Conservation (phyloP, 345 rosid genomes). For the Eucalyptus sp. region DNA sequence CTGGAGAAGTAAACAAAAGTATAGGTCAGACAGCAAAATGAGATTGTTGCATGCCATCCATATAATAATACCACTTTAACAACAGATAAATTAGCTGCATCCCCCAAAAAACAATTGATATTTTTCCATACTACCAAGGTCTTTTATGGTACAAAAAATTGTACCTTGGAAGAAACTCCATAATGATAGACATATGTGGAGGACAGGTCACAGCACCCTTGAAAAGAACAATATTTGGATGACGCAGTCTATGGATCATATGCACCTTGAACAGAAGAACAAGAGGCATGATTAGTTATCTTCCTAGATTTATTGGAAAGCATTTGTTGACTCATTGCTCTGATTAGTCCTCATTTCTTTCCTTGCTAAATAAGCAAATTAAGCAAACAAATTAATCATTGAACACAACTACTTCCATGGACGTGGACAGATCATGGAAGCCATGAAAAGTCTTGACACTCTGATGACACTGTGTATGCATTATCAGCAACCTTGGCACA, state of each 20-base stretch:
- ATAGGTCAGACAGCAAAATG: not conserved
- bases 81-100: not conserved
- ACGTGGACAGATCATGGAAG: constrained; percentile 84
- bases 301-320: not conserved
- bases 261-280: constrained; percentile 44
- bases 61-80: not conserved
- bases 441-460: constrained; percentile 82
- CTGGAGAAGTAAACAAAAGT: constrained; percentile 21
- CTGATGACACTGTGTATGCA: constrained; percentile 92
- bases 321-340: not conserved
- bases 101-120: not conserved
- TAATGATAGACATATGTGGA: constrained; percentile 88
- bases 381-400: not conserved
- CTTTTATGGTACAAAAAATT: not conserved
- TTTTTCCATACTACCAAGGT: accelerated
- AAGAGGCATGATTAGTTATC: not conserved
- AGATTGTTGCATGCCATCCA: not conserved
- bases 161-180: constrained; percentile 95
- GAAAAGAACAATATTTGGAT: constrained; percentile 94
- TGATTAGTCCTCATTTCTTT: not conserved
- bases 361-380: not conserved
- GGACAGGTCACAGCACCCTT: constrained; percentile 98
- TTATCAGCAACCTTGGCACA: constrained; percentile 60
- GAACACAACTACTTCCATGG: constrained; percentile 22
- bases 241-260: constrained; percentile 91